phyloP scores from a whole-genome alignment of 2,329 filamentous ascomycete genomes.

The Cladosporium sp. region DNA sequence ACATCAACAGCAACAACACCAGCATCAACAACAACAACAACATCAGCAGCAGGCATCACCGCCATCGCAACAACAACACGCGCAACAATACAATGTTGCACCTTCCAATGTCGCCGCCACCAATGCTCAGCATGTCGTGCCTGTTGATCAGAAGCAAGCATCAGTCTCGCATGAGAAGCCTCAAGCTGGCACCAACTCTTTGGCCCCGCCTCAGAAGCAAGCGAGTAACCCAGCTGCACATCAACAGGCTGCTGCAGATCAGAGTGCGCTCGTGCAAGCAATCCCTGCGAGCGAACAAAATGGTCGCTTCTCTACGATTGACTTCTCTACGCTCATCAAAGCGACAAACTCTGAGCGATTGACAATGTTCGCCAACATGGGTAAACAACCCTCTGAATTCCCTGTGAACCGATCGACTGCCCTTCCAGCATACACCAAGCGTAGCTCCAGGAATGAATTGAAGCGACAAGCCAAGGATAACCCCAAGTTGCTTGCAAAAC shows the following conservation, averaged over 20 bases:
- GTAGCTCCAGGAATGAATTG: constrained; percentile 45
- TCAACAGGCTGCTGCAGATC: constrained; percentile 26
- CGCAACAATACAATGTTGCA: constrained; percentile 7
- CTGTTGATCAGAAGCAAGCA: not conserved
- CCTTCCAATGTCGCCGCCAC: constrained; percentile 23
- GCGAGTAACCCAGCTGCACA: constrained; percentile 22
- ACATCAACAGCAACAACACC: constrained; percentile 7
- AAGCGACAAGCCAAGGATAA: constrained; percentile 40
- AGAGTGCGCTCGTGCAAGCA: constrained; percentile 22
- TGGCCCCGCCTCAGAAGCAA: constrained; percentile 4
- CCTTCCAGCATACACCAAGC: constrained; percentile 39
- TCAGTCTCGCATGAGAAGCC: not conserved
- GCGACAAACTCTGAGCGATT: constrained; percentile 42
- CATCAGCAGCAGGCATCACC: constrained; percentile 14
- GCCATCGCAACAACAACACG: not conserved
- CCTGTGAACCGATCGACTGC: constrained; percentile 43
- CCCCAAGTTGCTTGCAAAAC: constrained; percentile 36
- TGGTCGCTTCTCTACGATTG: constrained; percentile 40
- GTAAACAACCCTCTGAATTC: constrained; percentile 38
- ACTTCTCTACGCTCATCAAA: constrained; percentile 37
- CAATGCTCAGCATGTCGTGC: constrained; percentile 28
- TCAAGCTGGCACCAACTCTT: constrained; percentile 3
- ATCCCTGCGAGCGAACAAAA: constrained; percentile 26
- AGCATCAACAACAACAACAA: constrained; percentile 8
- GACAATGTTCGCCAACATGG: constrained; percentile 42